Evolutionary conservation across 2,329 filamentous ascomycete genomes (phyloP).

Genomic region (Colletotrichum spaethianum): DNA sequence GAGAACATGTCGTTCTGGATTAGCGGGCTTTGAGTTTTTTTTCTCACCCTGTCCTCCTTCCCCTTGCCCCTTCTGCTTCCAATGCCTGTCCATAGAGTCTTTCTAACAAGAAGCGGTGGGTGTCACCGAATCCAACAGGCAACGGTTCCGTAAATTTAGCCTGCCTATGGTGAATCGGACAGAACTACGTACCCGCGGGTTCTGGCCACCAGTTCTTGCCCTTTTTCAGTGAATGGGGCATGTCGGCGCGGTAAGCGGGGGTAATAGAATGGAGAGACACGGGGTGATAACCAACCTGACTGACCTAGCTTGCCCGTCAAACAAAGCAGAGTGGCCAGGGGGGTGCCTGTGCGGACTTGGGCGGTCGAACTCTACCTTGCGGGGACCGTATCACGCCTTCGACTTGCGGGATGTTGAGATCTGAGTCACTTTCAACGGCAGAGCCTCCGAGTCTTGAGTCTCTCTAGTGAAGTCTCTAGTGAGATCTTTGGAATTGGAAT

Average conservation of each 20-base stretch:
- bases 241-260: not conserved
- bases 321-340: not conserved
- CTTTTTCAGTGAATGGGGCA: not conserved
- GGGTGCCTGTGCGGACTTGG: not conserved
- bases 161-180: not conserved
- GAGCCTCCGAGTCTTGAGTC: not conserved
- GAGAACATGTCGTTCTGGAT: not conserved
- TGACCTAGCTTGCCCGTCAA: not conserved
- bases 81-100: not conserved
- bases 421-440: conserved; percentile 4
- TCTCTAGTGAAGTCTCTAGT: not conserved
- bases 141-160: not conserved
- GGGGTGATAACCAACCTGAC: not conserved
- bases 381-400: conserved; percentile 15
- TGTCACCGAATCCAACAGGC: not conserved
- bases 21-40: not conserved
- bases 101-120: not conserved
- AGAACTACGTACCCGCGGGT: not conserved
- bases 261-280: not conserved
- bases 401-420: conserved; percentile 12
- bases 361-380: conserved; percentile 2
- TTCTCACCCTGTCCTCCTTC: not conserved
- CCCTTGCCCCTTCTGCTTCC: not conserved
- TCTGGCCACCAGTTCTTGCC: conserved; percentile 5
- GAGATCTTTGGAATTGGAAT: not conserved